phyloP scores from a whole-genome alignment of 1,139 yeast genomes.

The Taphrina populina region DNA sequence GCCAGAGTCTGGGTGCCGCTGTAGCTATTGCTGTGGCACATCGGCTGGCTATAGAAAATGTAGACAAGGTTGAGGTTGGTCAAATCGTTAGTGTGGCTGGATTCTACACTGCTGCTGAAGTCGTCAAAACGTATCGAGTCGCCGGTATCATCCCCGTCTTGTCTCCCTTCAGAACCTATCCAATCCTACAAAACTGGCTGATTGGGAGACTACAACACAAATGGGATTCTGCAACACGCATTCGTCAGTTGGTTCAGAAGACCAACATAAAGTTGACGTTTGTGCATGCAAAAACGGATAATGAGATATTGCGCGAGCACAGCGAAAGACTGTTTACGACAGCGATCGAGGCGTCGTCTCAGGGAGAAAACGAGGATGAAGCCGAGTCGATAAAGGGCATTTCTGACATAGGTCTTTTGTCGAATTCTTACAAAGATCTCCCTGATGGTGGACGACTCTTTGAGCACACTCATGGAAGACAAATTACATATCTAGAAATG shows the following conservation, averaged over 20 bases:
- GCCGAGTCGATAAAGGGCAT: background rate
- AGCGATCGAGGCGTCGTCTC: background rate
- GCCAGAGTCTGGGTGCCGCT: conserved; percentile 36
- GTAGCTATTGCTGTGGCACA: conserved; percentile 35
- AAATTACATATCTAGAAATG: conserved; percentile 6
- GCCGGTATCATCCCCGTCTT: conserved; percentile 34
- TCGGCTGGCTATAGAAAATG: conserved; percentile 7
- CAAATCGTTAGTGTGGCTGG: conserved; percentile 35
- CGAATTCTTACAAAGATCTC: background rate
- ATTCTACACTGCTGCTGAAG: conserved; percentile 25
- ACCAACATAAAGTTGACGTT: conserved; percentile 9
- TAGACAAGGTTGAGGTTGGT: conserved; percentile 11
- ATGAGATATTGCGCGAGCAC: conserved; percentile 1
- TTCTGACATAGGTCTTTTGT: background rate
- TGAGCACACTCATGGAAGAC: background rate
- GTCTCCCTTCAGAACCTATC: conserved; percentile 32
- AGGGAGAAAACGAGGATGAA: background rate
- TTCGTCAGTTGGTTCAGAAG: background rate
- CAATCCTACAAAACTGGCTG: conserved; percentile 22
- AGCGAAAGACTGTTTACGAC: conserved; percentile 4
- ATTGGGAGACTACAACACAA: conserved; percentile 23
- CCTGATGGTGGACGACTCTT: conserved; percentile 7
- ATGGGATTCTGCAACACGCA: conserved; percentile 30
- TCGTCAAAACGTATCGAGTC: conserved; percentile 32
- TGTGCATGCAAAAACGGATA: conserved; percentile 18